Evolutionary conservation across 495 filamentous ascomycete species (phyloP).

Genomic region (Aspergillus sparsus): DNA sequence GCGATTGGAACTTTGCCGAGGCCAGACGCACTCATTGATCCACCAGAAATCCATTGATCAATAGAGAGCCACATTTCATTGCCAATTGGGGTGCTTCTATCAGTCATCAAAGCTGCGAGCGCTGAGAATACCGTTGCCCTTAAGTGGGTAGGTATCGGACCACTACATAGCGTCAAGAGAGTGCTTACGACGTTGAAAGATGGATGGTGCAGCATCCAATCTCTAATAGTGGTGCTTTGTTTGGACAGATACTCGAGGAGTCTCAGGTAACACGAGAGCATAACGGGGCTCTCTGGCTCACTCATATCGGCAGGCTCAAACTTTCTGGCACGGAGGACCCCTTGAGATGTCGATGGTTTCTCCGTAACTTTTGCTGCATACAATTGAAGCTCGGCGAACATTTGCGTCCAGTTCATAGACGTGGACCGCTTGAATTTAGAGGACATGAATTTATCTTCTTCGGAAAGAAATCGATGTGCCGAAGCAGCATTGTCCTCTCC

Average conservation of each 20-base stretch:
- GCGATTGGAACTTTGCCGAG: slow-evolving; percentile 39
- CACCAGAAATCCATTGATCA: slow-evolving; percentile 70
- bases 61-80: slow-evolving; percentile 68
- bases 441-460: slow-evolving; percentile 72
- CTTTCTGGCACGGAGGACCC: slow-evolving; percentile 60
- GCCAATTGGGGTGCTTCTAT: slow-evolving; percentile 60
- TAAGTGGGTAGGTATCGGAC: slow-evolving; percentile 68
- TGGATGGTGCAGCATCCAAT: slow-evolving; percentile 66
- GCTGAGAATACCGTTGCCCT: slow-evolving; percentile 73
- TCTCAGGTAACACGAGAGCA: slow-evolving; percentile 90
- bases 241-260: slow-evolving; percentile 76
- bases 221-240: slow-evolving; percentile 65
- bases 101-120: slow-evolving; percentile 65
- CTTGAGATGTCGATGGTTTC: slow-evolving; percentile 57
- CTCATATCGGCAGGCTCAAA: slow-evolving; percentile 66
- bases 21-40: slow-evolving; percentile 41
- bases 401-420: slow-evolving; percentile 87
- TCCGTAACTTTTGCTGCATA: slow-evolving; percentile 70
- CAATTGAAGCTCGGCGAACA: slow-evolving; percentile 82
- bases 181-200: slow-evolving; percentile 62
- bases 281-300: slow-evolving; percentile 83
- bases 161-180: slow-evolving; percentile 68
- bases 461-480: slow-evolving; percentile 84
- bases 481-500: slow-evolving; percentile 75
- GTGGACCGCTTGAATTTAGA: slow-evolving; percentile 75